Evolutionary conservation across 169 alveolate genomes (phyloP), one percentile per base, ranked within the genome.

Genomic region (Miamiensis avidus): DNA sequence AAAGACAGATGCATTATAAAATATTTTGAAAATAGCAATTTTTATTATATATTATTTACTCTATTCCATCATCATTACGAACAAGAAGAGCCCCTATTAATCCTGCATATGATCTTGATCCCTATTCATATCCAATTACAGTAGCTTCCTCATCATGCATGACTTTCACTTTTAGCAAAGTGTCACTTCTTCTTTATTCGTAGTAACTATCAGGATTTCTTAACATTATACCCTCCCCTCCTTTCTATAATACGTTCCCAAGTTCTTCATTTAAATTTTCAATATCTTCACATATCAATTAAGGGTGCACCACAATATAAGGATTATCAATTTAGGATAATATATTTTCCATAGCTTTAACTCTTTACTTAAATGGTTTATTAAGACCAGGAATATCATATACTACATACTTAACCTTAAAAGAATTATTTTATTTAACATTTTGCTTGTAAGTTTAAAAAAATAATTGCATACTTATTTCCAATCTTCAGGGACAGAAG

Each of bases 181-280:
- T 83, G 31, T 87, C 76, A 28, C 93, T 76, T 83, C 95, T 82
- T 87, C 88, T 90, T 27, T 78, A 79, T 82, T 94, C 97, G 88
- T 94, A 94, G 30, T 73, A 0, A 25, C 91, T 77, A 29, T 89
- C 76, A 31, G 97, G 95, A 75, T 94, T 91, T 90, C 94, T 90
- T 0, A 94, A 31, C 96, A 94, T 94, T 34, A 94, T 31, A 16
- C 96, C 97, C 83, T 92, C 96, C 0, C 96, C 96, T 27, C 89
- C 88, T 25, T 81, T 49, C 1, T 69, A 82, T 27, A 76, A 33
- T 25, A 90, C 91, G n/a, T 81, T 78, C 29, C 81, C 91, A 49
- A 91, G 28, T 74, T 90, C 93, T 34, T 74, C 76, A 25, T 86
- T 85, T 49, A 94, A 33, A 74, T 94, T 92, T 76, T 91, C 88